Conservation (phyloP, 257 asterid genomes). For the Nicotiana sylvestris region DNA sequence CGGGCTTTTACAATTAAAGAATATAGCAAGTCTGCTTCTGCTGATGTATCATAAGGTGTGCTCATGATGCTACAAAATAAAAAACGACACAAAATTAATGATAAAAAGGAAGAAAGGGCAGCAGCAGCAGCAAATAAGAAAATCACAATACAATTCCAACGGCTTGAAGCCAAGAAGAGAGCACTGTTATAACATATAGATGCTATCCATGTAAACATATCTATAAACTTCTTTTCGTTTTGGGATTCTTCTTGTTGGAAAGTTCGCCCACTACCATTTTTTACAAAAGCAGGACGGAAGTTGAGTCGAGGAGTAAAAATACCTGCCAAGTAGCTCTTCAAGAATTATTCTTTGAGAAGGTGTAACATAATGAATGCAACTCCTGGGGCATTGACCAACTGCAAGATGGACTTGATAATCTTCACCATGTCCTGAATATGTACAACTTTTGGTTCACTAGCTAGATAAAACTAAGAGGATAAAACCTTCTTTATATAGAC, state of each 20-base stretch:
- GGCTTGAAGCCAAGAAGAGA: background rate
- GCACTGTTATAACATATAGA: background rate
- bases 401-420: slow-evolving; percentile 68
- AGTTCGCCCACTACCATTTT: background rate
- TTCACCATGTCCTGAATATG: slow-evolving; percentile 48
- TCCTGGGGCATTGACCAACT: slow-evolving; percentile 82
- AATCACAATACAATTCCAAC: background rate
- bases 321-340: slow-evolving; percentile 86
- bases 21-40: slow-evolving; percentile 75
- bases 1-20: slow-evolving; percentile 68
- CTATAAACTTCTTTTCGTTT: background rate
- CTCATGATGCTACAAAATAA: slow-evolving; percentile 45
- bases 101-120: background rate
- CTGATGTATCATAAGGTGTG: slow-evolving; percentile 80
- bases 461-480: background rate
- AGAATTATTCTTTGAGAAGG: slow-evolving; percentile 81
- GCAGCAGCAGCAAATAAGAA: background rate
- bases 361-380: slow-evolving; percentile 82
- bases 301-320: background rate
- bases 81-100: background rate
- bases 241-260: background rate
- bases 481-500: background rate
- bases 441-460: background rate
- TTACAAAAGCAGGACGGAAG: background rate
- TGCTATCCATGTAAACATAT: background rate